phyloP scores from a whole-genome alignment of 2,329 filamentous ascomycete genomes.

The Metarhizium humberi region DNA sequence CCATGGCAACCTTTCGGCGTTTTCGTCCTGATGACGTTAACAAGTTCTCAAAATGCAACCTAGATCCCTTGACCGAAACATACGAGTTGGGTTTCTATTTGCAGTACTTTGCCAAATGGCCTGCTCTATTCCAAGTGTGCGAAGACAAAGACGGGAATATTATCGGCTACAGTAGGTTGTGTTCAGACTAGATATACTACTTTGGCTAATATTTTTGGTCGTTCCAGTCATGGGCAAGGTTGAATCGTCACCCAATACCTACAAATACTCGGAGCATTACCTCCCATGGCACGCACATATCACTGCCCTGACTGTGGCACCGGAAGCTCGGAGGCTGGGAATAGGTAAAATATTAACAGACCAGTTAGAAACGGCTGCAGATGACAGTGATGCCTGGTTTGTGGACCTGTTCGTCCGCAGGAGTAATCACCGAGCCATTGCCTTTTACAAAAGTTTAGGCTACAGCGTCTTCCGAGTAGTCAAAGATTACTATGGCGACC shows the following conservation, averaged over 20 bases:
- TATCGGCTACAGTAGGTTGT: constrained; percentile 75
- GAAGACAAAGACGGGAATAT: constrained; percentile 82
- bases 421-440: constrained; percentile 79
- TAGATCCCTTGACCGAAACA: constrained; percentile 95
- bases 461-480: constrained; percentile 87
- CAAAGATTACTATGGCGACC: constrained; percentile 86
- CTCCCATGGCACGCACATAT: constrained; percentile 99
- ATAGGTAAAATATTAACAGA: constrained; percentile 77
- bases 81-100: constrained; percentile 95
- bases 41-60: constrained; percentile 86
- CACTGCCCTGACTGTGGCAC: constrained; percentile 87
- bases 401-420: constrained; percentile 89
- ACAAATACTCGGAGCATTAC: constrained; percentile 73
- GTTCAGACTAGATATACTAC: constrained; percentile 2
- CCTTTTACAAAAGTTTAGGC: constrained; percentile 83
- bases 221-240: constrained; percentile 90
- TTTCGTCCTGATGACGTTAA: constrained; percentile 81
- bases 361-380: constrained; percentile 72
- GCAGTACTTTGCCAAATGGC: constrained; percentile 93
- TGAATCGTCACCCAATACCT: constrained; percentile 71
- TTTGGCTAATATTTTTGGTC: constrained; percentile 16
- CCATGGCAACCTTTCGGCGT: constrained; percentile 76
- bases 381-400: constrained; percentile 83
- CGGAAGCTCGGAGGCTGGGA: constrained; percentile 73
- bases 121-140: constrained; percentile 84